These are phyloP conservation scores for Aspergillus fischeri DNA, from an alignment of 2,329 filamentous ascomycete genomes.

Conservation along the genomic window DNA sequence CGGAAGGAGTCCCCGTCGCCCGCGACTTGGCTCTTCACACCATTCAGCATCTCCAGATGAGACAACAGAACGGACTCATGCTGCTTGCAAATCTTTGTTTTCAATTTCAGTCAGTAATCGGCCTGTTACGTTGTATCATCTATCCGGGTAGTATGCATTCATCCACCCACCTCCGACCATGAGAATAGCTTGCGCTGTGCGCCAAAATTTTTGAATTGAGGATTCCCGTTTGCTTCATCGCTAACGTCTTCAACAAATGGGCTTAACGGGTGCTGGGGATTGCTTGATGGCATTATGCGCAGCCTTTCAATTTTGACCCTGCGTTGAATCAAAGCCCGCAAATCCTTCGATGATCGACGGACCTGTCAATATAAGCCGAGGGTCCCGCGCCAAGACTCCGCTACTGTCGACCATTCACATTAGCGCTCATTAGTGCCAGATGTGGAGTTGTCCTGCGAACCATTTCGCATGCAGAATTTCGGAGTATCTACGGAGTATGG, in stretches of 20 bases:
- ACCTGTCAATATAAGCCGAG: neutral
- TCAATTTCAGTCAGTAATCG: neutral
- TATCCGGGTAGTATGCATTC: neutral
- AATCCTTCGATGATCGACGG: neutral
- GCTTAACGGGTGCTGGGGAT: conserved; percentile 4
- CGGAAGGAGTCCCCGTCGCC: conserved; percentile 25
- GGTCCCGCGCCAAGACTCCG: conserved; percentile 6
- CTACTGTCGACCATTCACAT: neutral
- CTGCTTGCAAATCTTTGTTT: conserved; percentile 34
- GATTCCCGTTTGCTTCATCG: conserved; percentile 1
- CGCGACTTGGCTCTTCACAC: conserved; percentile 28
- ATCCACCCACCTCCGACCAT: conserved; percentile 20
- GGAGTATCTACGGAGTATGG: too few species aligned
- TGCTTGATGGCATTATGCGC: neutral
- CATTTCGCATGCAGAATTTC: neutral
- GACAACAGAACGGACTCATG: conserved; percentile 39
- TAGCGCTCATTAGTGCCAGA: neutral
- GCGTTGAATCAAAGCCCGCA: conserved; percentile 11
- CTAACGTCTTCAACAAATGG: conserved; percentile 16
- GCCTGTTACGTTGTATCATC: neutral
- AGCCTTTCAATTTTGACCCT: neutral
- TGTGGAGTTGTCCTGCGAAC: neutral
- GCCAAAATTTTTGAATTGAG: neutral
- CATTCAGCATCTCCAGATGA: conserved; percentile 37
- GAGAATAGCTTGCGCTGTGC: conserved; percentile 9